Evolutionary conservation across 78 protist species (phyloP).

Genomic region (Dictyostelium purpureum): DNA sequence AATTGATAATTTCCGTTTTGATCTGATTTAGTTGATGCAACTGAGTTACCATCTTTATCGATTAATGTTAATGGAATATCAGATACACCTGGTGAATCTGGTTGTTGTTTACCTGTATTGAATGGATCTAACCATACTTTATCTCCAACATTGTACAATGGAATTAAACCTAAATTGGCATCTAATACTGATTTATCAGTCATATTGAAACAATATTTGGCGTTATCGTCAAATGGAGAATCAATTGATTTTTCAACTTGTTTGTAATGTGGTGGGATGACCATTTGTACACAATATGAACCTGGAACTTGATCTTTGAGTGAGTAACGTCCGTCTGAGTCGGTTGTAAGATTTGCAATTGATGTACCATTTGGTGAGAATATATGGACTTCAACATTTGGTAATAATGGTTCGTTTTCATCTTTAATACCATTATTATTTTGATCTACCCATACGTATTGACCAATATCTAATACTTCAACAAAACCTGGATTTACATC

Average conservation of each 20-base stretch:
- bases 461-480: not conserved
- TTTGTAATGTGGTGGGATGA: not conserved
- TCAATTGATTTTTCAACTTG: not conserved
- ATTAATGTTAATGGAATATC: not conserved
- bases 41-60: not conserved
- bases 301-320: not conserved
- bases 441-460: not conserved
- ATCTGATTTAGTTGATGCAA: not conserved
- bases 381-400: not conserved
- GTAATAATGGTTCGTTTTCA: not conserved
- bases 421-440: not conserved
- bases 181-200: not conserved
- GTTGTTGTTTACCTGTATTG: not conserved
- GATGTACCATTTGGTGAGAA: not conserved
- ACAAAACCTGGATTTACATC: constrained; percentile 21
- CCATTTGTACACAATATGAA: constrained; percentile 1
- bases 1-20: not conserved
- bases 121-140: not conserved
- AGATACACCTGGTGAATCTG: constrained; percentile 1
- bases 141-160: not conserved
- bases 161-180: constrained; percentile 25
- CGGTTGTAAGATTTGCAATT: not conserved
- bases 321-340: not conserved
- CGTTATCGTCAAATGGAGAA: not conserved
- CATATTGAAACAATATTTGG: not conserved